Evolutionary conservation across 495 filamentous ascomycete genomes (phyloP).

Genomic region (Amniculicola lignicola): DNA sequence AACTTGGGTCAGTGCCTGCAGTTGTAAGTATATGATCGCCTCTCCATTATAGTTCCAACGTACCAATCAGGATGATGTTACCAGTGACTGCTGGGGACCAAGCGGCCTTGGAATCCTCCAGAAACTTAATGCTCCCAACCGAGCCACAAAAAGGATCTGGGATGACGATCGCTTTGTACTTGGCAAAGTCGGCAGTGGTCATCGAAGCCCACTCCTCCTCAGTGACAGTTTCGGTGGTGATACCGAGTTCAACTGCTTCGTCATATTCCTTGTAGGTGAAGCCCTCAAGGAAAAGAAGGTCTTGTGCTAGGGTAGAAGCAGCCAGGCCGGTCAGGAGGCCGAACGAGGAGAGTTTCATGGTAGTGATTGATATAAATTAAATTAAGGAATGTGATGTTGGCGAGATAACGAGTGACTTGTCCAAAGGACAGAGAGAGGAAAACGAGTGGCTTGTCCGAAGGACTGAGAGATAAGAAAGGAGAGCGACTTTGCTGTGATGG

Average conservation of each 20-base stretch:
- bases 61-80: conserved; percentile 45
- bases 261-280: conserved; percentile 34
- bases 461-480: neutral
- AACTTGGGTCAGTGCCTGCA: conserved; percentile 42
- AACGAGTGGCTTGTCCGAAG: conserved; percentile 8
- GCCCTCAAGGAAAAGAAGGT: conserved; percentile 41
- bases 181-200: conserved; percentile 42
- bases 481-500: neutral
- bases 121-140: conserved; percentile 25
- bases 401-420: conserved; percentile 10
- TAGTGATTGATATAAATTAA: conserved; percentile 7
- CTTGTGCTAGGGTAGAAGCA: conserved; percentile 29
- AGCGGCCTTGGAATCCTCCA: conserved; percentile 33
- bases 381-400: conserved; percentile 4
- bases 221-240: conserved; percentile 38
- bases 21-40: neutral
- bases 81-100: conserved; percentile 45
- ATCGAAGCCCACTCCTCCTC: conserved; percentile 39
- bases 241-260: conserved; percentile 37
- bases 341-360: conserved; percentile 26
- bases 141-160: conserved; percentile 34
- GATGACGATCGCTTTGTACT: conserved; percentile 44
- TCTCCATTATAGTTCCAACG: neutral
- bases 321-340: conserved; percentile 19
- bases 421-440: neutral